Base-by-base conservation (phyloP, 208 protist genomes). In the Leishmania braziliensis region DNA sequence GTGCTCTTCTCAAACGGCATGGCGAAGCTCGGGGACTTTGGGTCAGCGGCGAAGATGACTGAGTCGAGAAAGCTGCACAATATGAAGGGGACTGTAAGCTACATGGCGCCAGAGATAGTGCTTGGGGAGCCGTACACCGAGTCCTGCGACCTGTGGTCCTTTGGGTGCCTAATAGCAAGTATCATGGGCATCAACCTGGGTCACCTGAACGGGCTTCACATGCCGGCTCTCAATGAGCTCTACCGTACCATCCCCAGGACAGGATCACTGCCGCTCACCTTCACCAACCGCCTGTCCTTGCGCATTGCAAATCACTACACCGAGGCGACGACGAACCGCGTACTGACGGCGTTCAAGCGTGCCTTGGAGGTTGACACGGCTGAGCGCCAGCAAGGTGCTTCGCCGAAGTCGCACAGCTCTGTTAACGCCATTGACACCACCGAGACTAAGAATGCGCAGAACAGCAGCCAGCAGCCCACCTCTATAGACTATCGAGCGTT, bases 21-120 rank as follows among this genome's bases (percentile, higher is more conserved):
- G 53, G 94, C 91, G 26, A 97, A 97, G 83, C 80, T 97, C 62
- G 92, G 75, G 29, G 94, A 97, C 84, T 96, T 97, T 80, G 94
- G 94, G 26, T 87, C 83, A 1, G 94, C 94, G 0, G 90, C 89
- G 46, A 84, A 85, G 62, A 86, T 92, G 79, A 80, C 66, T 33
- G 88, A 88, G 72, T 83, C 81, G 20, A 83, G 80, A 29, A 72
- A 87, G 50, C 85, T 96, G 71, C 88, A 77, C 0, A 93, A 93
- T 74, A 95, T 96, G 90, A 93, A 93, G 56, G 94, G 94, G 16
- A 97, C 94, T 36, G 75, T 95, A 63, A 81, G 88, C 39, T 97
- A 97, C 86, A 97, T 97, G 94, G 86, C 91, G 33, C 94, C 94
- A 12, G 92, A 97, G 83, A 93, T 97, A 85, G 84, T 97, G 62